Evolutionary conservation across 768 basidiomycete species (phyloP).

Genomic region (Cystofilobasidium macerans): DNA sequence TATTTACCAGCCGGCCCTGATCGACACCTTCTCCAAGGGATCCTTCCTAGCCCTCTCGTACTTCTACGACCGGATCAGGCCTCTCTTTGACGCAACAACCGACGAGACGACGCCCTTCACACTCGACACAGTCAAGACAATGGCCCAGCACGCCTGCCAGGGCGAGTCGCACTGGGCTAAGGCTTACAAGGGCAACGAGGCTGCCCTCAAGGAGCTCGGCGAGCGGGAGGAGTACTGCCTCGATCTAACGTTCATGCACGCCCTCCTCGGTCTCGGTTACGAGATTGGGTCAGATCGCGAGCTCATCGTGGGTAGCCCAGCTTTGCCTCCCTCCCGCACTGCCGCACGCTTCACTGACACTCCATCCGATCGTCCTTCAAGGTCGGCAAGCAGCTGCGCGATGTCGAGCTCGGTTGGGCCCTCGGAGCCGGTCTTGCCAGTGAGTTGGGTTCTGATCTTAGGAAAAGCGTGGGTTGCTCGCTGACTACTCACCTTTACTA

Average conservation of each 20-base stretch:
- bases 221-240: slow-evolving; percentile 89
- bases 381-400: slow-evolving; percentile 75
- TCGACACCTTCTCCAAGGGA: slow-evolving; percentile 76
- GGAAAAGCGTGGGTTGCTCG: not conserved
- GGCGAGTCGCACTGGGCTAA: slow-evolving; percentile 53
- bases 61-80: slow-evolving; percentile 88
- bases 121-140: slow-evolving; percentile 32
- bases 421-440: slow-evolving; percentile 53
- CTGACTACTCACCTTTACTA: not conserved
- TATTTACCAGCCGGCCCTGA: slow-evolving; percentile 86
- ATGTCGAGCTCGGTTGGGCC: slow-evolving; percentile 90
- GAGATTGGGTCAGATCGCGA: slow-evolving; percentile 63
- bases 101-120: slow-evolving; percentile 30
- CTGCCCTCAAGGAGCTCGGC: slow-evolving; percentile 56
- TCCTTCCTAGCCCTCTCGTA: slow-evolving; percentile 87
- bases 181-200: slow-evolving; percentile 33
- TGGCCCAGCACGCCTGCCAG: slow-evolving; percentile 62
- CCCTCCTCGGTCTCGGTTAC: slow-evolving; percentile 74
- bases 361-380: slow-evolving; percentile 28
- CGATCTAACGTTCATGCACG: slow-evolving; percentile 91
- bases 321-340: too few species aligned
- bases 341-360: not conserved
- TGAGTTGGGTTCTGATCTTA: not conserved
- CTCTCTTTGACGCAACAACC: slow-evolving; percentile 47
- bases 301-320: slow-evolving; percentile 10